Base-by-base conservation (phyloP, 179 eudicot species). In the Sideroxylon spinosum region DNA sequence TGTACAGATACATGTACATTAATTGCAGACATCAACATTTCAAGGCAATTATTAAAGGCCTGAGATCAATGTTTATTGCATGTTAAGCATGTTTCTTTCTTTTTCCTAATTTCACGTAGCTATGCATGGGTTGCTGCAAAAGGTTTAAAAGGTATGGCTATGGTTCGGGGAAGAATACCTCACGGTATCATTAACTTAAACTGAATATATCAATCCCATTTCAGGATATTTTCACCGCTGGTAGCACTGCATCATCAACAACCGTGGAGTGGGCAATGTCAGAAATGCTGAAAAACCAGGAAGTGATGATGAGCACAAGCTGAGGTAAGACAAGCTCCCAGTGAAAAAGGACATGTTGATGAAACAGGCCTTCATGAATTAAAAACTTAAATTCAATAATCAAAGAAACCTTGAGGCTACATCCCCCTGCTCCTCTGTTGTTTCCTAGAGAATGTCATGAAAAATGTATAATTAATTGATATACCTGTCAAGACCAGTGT, bases 401-500 rank as follows among this genome's bases (percentile, higher is more conserved):
- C 46, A 75, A 75, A 60, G 78, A 75, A 48, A 46, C 76, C 10
- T 23, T 73, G 23, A 73, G 76, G 68, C 78, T 75, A 10, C 68
- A 60, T n/a, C 78, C 68, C 14, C 37, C 78, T 75, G 53, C 22
- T 29, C 78, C 78, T 9, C n/a, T 59, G 50, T 48, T 20, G 17
- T 4, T 75, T 26, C 67, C 52, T 37, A 29, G 46, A 37, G 65
- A 75, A 17, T 32, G 52, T 52, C 14, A 4, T 28, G 62, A 71
- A 13, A 59, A 52, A 23, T 71, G 61, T 20, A 17, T 13, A 16
- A 19, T 71, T 73, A 71, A 19, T 1, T 3, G 46, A 53, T 12
- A 53, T 71, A 50, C 85, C 80, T 10, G 71, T 23, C 32, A 76
- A 76, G 26, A 48, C 80, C 1, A 71, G 9, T 67, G 71, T 79